phyloP scores from a whole-genome alignment of 1,284 basidiomycete species.

The Cutaneotrichosporon cutaneum region DNA sequence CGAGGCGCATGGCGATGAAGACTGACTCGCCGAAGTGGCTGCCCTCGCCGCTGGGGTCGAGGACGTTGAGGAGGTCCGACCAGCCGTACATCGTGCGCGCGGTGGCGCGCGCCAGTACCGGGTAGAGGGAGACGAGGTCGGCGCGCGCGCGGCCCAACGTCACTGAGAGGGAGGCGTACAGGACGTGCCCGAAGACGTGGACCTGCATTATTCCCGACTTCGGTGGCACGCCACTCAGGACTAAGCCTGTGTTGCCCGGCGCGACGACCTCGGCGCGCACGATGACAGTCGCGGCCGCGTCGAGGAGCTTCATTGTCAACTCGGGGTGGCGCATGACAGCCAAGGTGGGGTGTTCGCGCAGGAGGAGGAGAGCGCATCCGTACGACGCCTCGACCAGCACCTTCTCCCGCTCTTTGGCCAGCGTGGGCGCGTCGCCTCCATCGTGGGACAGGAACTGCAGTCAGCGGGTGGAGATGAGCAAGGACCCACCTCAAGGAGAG shows the following conservation, averaged over 20 bases:
- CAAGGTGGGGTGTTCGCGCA: conserved; percentile 32
- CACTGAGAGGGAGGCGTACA: conserved; percentile 32
- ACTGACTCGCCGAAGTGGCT: conserved; percentile 35
- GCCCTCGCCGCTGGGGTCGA: conserved; percentile 34
- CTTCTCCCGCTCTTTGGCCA: not conserved
- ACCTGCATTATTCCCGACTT: conserved; percentile 32
- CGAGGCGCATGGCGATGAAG: conserved; percentile 33
- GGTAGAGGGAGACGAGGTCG: conserved; percentile 35
- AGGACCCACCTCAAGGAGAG: conserved; percentile 31
- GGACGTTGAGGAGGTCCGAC: conserved; percentile 34
- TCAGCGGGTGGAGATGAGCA: not conserved
- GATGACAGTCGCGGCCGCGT: conserved; percentile 28
- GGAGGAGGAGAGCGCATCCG: conserved; percentile 33
- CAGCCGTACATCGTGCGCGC: conserved; percentile 34
- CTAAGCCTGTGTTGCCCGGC: conserved; percentile 25
- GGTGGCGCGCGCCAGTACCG: conserved; percentile 35
- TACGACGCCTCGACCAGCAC: conserved; percentile 27
- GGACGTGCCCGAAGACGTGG: conserved; percentile 33
- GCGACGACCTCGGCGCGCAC: conserved; percentile 30
- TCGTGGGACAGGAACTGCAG: conserved; percentile 15
- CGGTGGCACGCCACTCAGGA: conserved; percentile 21
- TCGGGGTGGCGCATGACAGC: conserved; percentile 20
- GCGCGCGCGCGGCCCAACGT: conserved; percentile 17
- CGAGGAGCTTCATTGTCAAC: conserved; percentile 21
- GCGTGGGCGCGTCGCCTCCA: not conserved